A percentile compares a stretch with the other conserved stretches of the same genome.
These are phyloP conservation scores for Hericium rajendrae DNA, from an alignment of 768 basidiomycete species.

Conservation along the genomic window DNA sequence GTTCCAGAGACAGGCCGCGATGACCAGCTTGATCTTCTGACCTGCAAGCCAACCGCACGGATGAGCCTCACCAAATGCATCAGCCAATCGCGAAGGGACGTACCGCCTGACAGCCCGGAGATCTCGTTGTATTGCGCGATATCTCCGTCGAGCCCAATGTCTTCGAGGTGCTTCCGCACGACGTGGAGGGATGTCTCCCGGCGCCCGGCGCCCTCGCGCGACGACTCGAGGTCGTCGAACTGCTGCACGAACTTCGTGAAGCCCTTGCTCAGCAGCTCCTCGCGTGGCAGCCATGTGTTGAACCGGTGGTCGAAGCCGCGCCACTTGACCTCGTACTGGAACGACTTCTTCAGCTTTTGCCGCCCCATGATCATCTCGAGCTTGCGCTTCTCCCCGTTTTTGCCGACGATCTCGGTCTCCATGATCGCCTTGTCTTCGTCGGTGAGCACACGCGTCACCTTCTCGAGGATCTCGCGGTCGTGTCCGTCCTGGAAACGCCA, in stretches of 20 bases:
- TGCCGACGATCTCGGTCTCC: slow-evolving; percentile 84
- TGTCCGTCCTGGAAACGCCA: slow-evolving; percentile 99
- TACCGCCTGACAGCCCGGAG: slow-evolving; percentile 85
- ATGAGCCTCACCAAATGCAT: not conserved
- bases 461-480: slow-evolving; percentile 90
- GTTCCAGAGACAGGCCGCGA: slow-evolving; percentile 93
- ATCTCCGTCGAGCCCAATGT: slow-evolving; percentile 93
- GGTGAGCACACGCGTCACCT: slow-evolving; percentile 84
- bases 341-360: slow-evolving; percentile 92
- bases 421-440: slow-evolving; percentile 71
- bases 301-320: slow-evolving; percentile 71
- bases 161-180: slow-evolving; percentile 88
- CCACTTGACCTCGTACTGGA: slow-evolving; percentile 92
- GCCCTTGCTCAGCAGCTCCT: slow-evolving; percentile 76
- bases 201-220: slow-evolving; percentile 87
- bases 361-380: slow-evolving; percentile 90
- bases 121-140: slow-evolving; percentile 99
- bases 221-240: slow-evolving; percentile 94
- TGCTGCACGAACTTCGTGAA: slow-evolving; percentile 86
- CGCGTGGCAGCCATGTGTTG: slow-evolving; percentile 90
- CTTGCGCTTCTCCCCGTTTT: slow-evolving; percentile 83
- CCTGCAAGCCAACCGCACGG: slow-evolving; percentile 30
- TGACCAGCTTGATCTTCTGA: slow-evolving; percentile 95
- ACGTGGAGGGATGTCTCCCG: slow-evolving; percentile 75
- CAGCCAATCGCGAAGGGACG: slow-evolving; percentile 6